Evolutionary conservation across 495 filamentous ascomycete genomes (phyloP).

Genomic region (Podospora pseudoanserina): DNA sequence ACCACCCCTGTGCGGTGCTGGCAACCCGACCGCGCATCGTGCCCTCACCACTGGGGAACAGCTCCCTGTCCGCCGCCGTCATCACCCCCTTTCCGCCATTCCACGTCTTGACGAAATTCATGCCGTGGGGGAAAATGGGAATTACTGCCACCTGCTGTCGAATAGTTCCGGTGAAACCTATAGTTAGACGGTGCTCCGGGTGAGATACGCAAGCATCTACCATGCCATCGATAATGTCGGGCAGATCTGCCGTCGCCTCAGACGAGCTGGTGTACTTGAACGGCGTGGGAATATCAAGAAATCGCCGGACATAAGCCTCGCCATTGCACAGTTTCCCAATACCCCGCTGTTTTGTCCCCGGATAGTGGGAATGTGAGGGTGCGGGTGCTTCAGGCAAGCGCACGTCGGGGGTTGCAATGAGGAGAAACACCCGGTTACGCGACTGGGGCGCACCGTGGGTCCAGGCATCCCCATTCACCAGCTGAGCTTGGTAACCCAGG

Average conservation of each 20-base stretch:
- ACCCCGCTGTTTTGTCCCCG: slow-evolving; percentile 18
- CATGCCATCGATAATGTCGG: slow-evolving; percentile 53
- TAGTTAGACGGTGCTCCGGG: slow-evolving; percentile 60
- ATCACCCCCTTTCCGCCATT: slow-evolving; percentile 37
- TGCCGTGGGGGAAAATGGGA: slow-evolving; percentile 42
- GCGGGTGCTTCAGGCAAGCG: slow-evolving; percentile 50
- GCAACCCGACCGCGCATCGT: slow-evolving; percentile 5
- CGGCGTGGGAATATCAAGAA: slow-evolving; percentile 45
- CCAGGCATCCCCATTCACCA: slow-evolving; percentile 64
- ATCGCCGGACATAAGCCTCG: slow-evolving; percentile 51
- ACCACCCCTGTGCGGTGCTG: slow-evolving; percentile 42
- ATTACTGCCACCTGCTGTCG: slow-evolving; percentile 40
- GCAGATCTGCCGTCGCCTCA: slow-evolving; percentile 56
- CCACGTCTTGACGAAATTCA: slow-evolving; percentile 47
- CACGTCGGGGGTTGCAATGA: slow-evolving; percentile 60
- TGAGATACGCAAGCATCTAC: slow-evolving; percentile 51
- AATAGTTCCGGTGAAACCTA: slow-evolving; percentile 27
- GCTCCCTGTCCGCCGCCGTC: slow-evolving; percentile 32
- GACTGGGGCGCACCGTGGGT: slow-evolving; percentile 60
- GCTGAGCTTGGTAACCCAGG: slow-evolving; percentile 67
- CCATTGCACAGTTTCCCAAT: slow-evolving; percentile 62
- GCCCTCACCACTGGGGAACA: slow-evolving; percentile 25
- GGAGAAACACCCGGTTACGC: slow-evolving; percentile 62
- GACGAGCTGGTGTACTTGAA: slow-evolving; percentile 51
- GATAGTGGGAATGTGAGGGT: slow-evolving; percentile 59